Evolutionary conservation across 2,329 filamentous ascomycete species (phyloP).

Genomic region (Neofusicoccum parvum): DNA sequence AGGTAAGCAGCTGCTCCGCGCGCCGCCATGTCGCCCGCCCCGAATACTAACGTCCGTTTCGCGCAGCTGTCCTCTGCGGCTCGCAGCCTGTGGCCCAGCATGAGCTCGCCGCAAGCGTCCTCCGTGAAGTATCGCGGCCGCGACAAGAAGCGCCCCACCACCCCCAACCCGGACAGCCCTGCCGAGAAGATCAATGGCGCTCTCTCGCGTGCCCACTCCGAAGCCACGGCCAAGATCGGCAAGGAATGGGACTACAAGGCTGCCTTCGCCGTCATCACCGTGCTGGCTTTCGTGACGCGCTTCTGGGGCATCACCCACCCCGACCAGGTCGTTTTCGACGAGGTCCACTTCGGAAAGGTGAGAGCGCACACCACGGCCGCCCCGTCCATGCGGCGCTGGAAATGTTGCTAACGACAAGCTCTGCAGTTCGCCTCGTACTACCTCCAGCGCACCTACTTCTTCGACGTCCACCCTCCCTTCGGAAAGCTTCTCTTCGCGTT

Average conservation of each 20-base stretch:
- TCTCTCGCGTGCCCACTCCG: conserved; percentile 35
- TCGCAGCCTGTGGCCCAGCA: conserved; percentile 26
- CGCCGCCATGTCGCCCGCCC: conserved; percentile 9
- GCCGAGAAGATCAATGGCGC: conserved; percentile 31
- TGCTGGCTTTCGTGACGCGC: conserved; percentile 83
- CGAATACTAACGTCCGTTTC: conserved; percentile 13
- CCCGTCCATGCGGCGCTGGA: neutral
- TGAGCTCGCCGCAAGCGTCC: conserved; percentile 16
- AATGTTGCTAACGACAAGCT: conserved; percentile 13
- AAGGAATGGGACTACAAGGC: conserved; percentile 85
- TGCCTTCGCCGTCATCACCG: conserved; percentile 74
- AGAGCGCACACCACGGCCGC: conserved; percentile 28
- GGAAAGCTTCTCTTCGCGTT: conserved; percentile 97
- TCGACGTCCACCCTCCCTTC: conserved; percentile 98
- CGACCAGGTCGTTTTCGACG: conserved; percentile 96
- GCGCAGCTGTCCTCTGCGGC: conserved; percentile 37
- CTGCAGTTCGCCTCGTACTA: conserved; percentile 67
- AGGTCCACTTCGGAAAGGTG: conserved; percentile 99
- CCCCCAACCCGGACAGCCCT: conserved; percentile 35
- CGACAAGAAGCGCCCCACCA: conserved; percentile 42
- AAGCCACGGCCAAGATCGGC: conserved; percentile 39
- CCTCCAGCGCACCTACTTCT: conserved; percentile 97
- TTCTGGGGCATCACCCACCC: conserved; percentile 97
- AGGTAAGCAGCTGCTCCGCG: conserved; percentile 2
- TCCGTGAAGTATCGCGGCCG: conserved; percentile 39